phyloP scores from a whole-genome alignment of 2,329 filamentous ascomycete genomes.

The Metarhizium guizhouense region DNA sequence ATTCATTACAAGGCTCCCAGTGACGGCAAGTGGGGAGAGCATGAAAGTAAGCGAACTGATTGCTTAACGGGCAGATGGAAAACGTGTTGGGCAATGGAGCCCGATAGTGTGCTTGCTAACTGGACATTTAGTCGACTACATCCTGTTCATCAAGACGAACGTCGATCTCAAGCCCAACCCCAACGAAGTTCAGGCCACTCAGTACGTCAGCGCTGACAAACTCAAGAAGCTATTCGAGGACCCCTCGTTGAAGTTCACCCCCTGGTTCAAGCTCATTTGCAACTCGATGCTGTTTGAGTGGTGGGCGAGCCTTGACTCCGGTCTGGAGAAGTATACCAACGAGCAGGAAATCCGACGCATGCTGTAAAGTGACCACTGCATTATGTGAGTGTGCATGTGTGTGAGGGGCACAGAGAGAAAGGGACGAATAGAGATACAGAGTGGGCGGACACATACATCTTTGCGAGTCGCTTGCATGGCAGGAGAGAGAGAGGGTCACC shows the following conservation, averaged over 20 bases:
- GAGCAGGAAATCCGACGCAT: slow-evolving; percentile 86
- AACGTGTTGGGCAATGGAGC: background rate
- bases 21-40: slow-evolving; percentile 97
- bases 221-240: slow-evolving; percentile 82
- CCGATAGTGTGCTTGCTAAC: background rate
- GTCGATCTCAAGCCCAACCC: slow-evolving; percentile 74
- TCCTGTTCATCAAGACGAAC: slow-evolving; percentile 92
- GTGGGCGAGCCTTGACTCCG: slow-evolving; percentile 80
- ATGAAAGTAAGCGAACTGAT: slow-evolving; percentile 65
- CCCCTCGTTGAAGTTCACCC: slow-evolving; percentile 75
- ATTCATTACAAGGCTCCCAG: slow-evolving; percentile 98
- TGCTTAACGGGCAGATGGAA: background rate
- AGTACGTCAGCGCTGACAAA: slow-evolving; percentile 75
- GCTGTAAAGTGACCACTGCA: slow-evolving; percentile 24
- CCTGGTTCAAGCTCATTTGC: slow-evolving; percentile 99
- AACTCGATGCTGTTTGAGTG: slow-evolving; percentile 95
- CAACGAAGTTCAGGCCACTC: slow-evolving; percentile 81
- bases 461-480: background rate
- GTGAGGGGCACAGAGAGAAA: background rate
- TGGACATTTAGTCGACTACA: slow-evolving; percentile 73
- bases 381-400: background rate
- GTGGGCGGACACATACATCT: background rate
- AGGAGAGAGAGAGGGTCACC: background rate
- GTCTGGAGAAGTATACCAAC: slow-evolving; percentile 75
- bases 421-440: background rate